Base-by-base conservation (phyloP, 768 basidiomycete genomes). In the Lactarius tabidus region DNA sequence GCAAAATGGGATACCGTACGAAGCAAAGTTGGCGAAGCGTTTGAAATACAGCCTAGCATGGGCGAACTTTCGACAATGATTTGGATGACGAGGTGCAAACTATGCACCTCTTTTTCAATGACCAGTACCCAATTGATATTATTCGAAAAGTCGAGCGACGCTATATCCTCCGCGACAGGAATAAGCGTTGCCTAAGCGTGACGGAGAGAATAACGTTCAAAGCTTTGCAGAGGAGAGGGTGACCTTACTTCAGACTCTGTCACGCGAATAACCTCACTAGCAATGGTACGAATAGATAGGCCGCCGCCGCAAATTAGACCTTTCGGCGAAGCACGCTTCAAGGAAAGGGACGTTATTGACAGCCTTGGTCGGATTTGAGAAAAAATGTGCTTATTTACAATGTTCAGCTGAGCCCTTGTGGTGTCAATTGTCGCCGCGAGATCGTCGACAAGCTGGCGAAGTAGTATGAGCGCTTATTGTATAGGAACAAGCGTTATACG, bases 101-200 rank as follows among this genome's bases (percentile, higher is more conserved):
- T 7, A 67, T 77, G 57, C 36, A 89, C 96, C 77, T 99, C 97
- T 78, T 99, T 99, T 77, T 99, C 97, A 20, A 98, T 81, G 5
- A 98, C 78, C 18, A 98, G 78, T 7, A 98, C 82, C 91, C 93
- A 98, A 1, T 80, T 68, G 15, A 93, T 71, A 45, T 80, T 73
- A 12, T 79, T 76, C n/a, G 79, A 73, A 4, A 89, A 70, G n/a
- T 80, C 78, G 62, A 95, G 84, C 0, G 79, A 78, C 18, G 79
- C 74, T 53, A 98, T 88, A 55, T 88, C 84, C 71, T 93, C 91
- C 41, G 83, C 82, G 1, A 83, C 80, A 3, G 94, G 95, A 62
- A 96, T 91, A 28, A 96, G 78, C 0, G 84, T 79, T 3, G 86
- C 87, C 93, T 95, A 61, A 17, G 45, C 8, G 48, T 38, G 43